Base-by-base conservation (phyloP, 1,284 basidiomycete genomes). In the Cryptococcus sp. region DNA sequence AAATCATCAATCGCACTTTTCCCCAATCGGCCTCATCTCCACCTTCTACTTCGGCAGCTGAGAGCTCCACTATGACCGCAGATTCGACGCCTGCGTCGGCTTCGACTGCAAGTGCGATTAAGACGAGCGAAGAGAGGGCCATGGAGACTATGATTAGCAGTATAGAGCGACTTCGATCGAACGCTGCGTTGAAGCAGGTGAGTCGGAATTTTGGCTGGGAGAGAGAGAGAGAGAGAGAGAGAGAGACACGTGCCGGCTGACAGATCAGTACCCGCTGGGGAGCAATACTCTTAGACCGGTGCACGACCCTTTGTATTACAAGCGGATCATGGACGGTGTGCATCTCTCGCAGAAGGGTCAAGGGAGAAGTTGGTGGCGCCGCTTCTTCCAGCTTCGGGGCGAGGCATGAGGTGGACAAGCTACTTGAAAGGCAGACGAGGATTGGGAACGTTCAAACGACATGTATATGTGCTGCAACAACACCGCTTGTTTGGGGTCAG, bases 351-450 rank as follows among this genome's bases (percentile, higher is more conserved):
- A 55, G 14, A 57, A 64, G 48, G 69, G 69, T 1, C 58, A 67
- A 34, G 64, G 62, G n/a, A 54, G 69, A 23, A 66, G 61, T 48
- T 71, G 63, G 62, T 69, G 65, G 63, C 66, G 63, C 54, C 56
- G 59, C 18, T 71, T 71, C 58, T 71, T 71, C 64, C 66, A 69
- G 57, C 49, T 67, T 14, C 54, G 59, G 39, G 69, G 69, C 5
- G 53, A 62, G 52, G 65, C 62, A 18, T 71, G 43, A n/a, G n/a
- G n/a, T n/a, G n/a, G n/a, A n/a, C n/a, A n/a, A n/a, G n/a, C n/a
- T n/a, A n/a, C n/a, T n/a, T n/a, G n/a, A n/a, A n/a, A n/a, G n/a
- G n/a, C n/a, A n/a, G n/a, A n/a, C n/a, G n/a, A n/a, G n/a, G n/a
- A n/a, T n/a, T n/a, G n/a, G n/a, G n/a, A n/a, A n/a, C n/a, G n/a